phyloP scores from a whole-genome alignment of 352 stramenopile genomes.

The Blastocystis sp. region DNA sequence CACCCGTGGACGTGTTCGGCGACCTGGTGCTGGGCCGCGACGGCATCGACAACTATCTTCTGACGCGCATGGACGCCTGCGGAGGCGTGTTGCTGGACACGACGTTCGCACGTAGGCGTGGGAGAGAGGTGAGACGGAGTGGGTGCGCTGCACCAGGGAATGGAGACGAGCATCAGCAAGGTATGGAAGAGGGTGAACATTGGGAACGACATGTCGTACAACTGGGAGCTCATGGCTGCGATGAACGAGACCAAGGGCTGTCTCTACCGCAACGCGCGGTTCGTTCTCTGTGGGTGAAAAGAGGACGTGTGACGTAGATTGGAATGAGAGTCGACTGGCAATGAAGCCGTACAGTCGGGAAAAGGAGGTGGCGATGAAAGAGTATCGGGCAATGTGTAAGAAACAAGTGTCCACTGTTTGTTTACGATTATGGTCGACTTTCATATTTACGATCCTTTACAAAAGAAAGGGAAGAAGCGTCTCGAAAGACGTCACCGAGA shows the following conservation, averaged over 20 bases:
- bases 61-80: not conserved
- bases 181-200: not conserved
- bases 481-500: not conserved
- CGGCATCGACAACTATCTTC: conserved; percentile 43
- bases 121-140: not conserved
- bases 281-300: not conserved
- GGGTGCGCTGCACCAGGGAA: conserved; percentile 2
- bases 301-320: not conserved
- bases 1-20: not conserved
- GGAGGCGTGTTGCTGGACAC: conserved; percentile 9
- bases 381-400: not conserved
- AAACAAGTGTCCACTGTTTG: not conserved
- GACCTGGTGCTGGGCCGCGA: not conserved
- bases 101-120: not conserved
- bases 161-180: conserved; percentile 5
- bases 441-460: no score
- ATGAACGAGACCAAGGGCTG: conserved; percentile 1
- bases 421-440: not conserved
- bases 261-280: not conserved
- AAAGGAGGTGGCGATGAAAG: not conserved
- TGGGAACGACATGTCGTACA: not conserved
- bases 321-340: not conserved
- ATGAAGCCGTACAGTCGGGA: not conserved
- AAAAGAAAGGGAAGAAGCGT: not conserved
- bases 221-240: not conserved